Conservation (phyloP, 2,329 filamentous ascomycete species). For the Thielaviopsis cerberus region DNA sequence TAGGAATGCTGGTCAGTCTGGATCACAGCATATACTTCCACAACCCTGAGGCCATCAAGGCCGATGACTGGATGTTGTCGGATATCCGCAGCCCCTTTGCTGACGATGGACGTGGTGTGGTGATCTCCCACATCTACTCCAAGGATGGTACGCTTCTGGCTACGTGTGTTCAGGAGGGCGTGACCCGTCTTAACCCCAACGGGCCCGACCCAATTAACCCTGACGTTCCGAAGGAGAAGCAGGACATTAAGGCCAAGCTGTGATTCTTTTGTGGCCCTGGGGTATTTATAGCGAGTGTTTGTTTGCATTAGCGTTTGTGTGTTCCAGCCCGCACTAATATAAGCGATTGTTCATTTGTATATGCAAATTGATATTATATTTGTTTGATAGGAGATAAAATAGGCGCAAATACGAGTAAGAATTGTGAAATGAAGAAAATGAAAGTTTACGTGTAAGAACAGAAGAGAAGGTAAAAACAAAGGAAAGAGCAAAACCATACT, state of each 20-base stretch:
- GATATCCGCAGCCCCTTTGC: slow-evolving; percentile 71
- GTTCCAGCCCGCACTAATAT: not conserved
- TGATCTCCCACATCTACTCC: slow-evolving; percentile 55
- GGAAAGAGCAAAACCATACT: no score
- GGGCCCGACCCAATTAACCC: slow-evolving; percentile 9
- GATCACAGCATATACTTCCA: slow-evolving; percentile 60
- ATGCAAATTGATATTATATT: no score
- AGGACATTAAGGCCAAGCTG: not conserved
- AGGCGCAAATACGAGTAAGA: not conserved
- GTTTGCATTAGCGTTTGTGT: not conserved
- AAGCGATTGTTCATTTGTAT: no score
- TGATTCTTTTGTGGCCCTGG: slow-evolving; percentile 4
- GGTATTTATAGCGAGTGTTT: not conserved
- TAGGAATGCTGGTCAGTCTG: slow-evolving; percentile 73
- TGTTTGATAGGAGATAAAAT: not conserved
- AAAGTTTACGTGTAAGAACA: not conserved
- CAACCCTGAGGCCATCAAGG: slow-evolving; percentile 36
- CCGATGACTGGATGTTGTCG: slow-evolving; percentile 60
- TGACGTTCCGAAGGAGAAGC: slow-evolving; percentile 4
- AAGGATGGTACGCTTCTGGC: slow-evolving; percentile 55
- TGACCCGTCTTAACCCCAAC: slow-evolving; percentile 7
- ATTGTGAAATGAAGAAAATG: not conserved
- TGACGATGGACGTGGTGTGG: slow-evolving; percentile 57
- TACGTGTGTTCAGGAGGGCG: slow-evolving; percentile 59
- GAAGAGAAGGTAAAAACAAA: not conserved